phyloP scores from a whole-genome alignment of 768 basidiomycete genomes.

The Termitomyces bulborhizus region DNA sequence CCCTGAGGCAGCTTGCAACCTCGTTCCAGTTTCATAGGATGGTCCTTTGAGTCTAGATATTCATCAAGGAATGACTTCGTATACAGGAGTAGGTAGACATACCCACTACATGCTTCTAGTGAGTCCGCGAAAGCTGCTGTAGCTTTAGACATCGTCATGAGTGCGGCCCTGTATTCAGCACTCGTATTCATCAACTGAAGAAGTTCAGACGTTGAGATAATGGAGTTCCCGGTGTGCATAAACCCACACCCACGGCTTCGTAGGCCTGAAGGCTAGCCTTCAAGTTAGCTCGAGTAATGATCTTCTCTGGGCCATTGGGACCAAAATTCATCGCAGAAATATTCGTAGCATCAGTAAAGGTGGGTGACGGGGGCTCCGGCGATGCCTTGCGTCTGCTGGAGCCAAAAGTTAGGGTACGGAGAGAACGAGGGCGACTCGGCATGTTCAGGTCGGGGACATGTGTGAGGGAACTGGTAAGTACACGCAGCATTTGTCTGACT shows the following conservation, averaged over 20 bases:
- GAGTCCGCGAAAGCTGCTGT: constrained; percentile 85
- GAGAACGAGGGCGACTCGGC: constrained; percentile 46
- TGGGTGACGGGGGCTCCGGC: constrained; percentile 70
- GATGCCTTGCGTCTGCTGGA: constrained; percentile 33
- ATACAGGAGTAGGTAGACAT: constrained; percentile 18
- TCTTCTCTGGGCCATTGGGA: constrained; percentile 66
- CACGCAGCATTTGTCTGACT: constrained; percentile 12
- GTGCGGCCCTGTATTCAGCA: constrained; percentile 73
- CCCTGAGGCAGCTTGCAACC: constrained; percentile 81
- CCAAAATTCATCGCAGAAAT: constrained; percentile 76
- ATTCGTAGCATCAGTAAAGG: constrained; percentile 77
- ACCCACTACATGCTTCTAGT: constrained; percentile 82
- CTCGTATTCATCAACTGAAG: constrained; percentile 68
- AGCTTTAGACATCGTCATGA: constrained; percentile 75
- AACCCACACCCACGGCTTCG: constrained; percentile 55
- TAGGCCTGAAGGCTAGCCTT: constrained; percentile 75
- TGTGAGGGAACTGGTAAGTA: background rate
- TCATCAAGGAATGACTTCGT: constrained; percentile 1
- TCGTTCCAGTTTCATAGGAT: constrained; percentile 71
- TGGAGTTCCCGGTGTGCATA: background rate
- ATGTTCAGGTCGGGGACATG: constrained; percentile 29
- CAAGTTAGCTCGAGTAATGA: constrained; percentile 76
- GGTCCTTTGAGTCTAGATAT: constrained; percentile 65
- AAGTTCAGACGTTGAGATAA: background rate
- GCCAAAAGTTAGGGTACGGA: constrained; percentile 48